Evolutionary conservation across 768 basidiomycete genomes (phyloP).

Genomic region (Guyanaporus albipodus): DNA sequence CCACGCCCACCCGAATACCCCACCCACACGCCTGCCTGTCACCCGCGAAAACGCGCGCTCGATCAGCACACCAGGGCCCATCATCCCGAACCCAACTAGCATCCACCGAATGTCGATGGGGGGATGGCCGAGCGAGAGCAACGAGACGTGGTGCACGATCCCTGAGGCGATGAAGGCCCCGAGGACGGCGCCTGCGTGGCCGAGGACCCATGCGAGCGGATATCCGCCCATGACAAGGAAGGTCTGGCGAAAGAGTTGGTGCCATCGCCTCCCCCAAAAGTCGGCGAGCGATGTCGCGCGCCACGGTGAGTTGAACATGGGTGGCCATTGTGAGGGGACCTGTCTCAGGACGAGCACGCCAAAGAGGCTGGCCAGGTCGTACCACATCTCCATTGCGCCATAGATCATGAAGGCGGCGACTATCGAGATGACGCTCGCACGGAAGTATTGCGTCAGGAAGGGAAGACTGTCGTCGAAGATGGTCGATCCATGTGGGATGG

Average conservation of each 20-base stretch:
- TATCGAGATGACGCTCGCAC: not conserved
- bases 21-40: not conserved
- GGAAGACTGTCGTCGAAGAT: conserved; percentile 1
- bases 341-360: not conserved
- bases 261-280: not conserved
- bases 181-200: not conserved
- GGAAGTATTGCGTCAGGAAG: not conserved
- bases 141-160: not conserved
- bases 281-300: not conserved
- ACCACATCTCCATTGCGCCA: not conserved
- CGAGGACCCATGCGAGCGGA: not conserved
- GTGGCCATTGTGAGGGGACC: conserved; percentile 1
- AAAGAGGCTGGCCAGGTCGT: not conserved
- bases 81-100: conserved; percentile 3
- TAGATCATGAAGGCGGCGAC: not conserved
- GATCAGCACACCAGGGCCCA: not conserved
- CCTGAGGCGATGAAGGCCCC: not conserved
- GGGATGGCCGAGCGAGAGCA: not conserved
- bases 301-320: not conserved
- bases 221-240: not conserved
- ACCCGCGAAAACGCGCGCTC: not conserved
- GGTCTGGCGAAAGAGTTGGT: not conserved
- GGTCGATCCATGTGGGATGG: not conserved
- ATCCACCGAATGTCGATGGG: not conserved
- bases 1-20: not conserved